These are phyloP conservation scores for Aspergillus indologenus DNA, from an alignment of 495 filamentous ascomycete species.

Conservation along the genomic window DNA sequence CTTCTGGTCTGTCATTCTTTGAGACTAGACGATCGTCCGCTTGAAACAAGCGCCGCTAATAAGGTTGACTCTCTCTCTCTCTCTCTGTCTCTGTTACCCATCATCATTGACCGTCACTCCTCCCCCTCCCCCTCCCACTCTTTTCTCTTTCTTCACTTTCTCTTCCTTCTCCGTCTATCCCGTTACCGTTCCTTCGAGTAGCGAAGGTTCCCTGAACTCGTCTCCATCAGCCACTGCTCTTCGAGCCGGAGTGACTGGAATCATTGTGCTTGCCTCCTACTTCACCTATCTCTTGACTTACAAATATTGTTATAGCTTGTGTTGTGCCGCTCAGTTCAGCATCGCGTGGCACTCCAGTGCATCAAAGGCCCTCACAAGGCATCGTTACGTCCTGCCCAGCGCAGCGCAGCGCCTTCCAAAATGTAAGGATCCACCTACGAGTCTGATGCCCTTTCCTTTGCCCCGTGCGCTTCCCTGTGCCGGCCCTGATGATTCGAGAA, in stretches of 20 bases:
- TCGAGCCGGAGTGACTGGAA: background rate
- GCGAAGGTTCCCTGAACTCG: background rate
- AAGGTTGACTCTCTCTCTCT: background rate
- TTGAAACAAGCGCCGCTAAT: background rate
- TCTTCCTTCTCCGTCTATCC: conserved; percentile 3
- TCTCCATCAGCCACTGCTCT: background rate
- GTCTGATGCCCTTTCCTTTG: background rate
- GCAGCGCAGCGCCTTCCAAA: conserved; percentile 24
- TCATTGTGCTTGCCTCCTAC: background rate
- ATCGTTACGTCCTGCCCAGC: no score
- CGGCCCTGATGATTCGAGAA: conserved; percentile 14
- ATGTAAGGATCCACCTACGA: conserved; percentile 28
- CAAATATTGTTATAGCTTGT: background rate
- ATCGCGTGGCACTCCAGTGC: conserved; percentile 12
- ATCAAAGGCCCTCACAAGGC: conserved; percentile 19
- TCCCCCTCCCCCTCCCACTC: conserved; percentile 3
- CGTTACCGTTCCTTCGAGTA: background rate
- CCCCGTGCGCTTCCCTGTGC: background rate
- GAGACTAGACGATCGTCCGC: background rate
- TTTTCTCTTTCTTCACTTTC: conserved; percentile 7
- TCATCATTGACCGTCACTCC: conserved; percentile 7
- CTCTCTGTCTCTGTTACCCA: background rate
- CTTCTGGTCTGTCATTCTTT: background rate
- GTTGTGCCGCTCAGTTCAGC: background rate
- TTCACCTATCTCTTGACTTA: conserved; percentile 1